Percentiles rank a stretch among this genome's conserved stretches.
These are phyloP conservation scores for Nemania serpens DNA, from an alignment of 2,329 filamentous ascomycete species.

Conservation along the genomic window DNA sequence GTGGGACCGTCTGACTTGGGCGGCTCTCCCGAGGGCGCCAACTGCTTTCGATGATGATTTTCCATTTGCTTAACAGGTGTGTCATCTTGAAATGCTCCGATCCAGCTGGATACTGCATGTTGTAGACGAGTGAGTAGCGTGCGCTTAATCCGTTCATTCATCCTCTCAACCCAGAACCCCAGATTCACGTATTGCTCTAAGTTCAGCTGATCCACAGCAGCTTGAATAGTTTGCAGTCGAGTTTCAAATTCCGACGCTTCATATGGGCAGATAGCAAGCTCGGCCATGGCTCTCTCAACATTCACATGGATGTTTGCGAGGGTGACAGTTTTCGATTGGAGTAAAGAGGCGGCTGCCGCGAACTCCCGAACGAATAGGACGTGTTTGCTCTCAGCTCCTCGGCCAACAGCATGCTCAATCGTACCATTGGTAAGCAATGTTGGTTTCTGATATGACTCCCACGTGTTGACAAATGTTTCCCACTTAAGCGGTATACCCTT, in stretches of 20 bases:
- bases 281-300: slow-evolving; percentile 78
- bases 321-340: slow-evolving; percentile 85
- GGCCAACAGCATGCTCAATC: slow-evolving; percentile 59
- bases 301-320: slow-evolving; percentile 80
- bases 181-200: slow-evolving; percentile 96
- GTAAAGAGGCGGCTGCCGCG: slow-evolving; percentile 79
- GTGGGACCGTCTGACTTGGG: slow-evolving; percentile 60
- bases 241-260: slow-evolving; percentile 77
- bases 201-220: slow-evolving; percentile 93
- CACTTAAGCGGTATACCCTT: slow-evolving; percentile 91
- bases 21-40: slow-evolving; percentile 49
- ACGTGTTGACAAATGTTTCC: slow-evolving; percentile 98
- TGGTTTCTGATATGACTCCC: slow-evolving; percentile 80
- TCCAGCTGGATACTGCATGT: slow-evolving; percentile 84
- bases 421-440: slow-evolving; percentile 60
- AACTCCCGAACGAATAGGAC: slow-evolving; percentile 97
- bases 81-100: slow-evolving; percentile 76
- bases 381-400: slow-evolving; percentile 81
- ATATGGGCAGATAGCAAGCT: slow-evolving; percentile 85
- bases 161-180: slow-evolving; percentile 81
- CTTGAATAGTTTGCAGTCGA: slow-evolving; percentile 84
- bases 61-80: slow-evolving; percentile 48
- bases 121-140: slow-evolving; percentile 83
- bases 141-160: slow-evolving; percentile 84
- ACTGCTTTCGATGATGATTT: slow-evolving; percentile 58